phyloP scores from a whole-genome alignment of 208 protist genomes.

The Phytomonas sp. region DNA sequence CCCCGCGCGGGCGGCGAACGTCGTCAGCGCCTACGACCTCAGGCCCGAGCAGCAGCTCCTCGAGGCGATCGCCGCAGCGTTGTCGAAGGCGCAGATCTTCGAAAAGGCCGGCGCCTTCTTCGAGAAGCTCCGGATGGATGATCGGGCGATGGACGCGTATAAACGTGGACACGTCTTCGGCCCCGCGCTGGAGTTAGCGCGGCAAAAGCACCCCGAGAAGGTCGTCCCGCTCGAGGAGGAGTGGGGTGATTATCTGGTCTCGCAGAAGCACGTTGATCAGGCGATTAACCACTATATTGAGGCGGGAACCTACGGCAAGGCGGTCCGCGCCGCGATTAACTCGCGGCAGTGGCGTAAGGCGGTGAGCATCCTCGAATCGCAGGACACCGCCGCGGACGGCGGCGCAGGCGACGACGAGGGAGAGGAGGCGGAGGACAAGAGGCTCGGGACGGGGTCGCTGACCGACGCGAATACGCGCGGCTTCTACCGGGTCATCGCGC shows the following conservation, averaged over 20 bases:
- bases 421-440: slow-evolving; percentile 11
- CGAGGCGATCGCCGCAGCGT: slow-evolving; percentile 90
- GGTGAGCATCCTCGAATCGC: slow-evolving; percentile 72
- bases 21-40: slow-evolving; percentile 82
- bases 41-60: slow-evolving; percentile 86
- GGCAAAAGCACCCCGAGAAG: slow-evolving; percentile 27
- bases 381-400: slow-evolving; percentile 34
- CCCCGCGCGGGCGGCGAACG: slow-evolving; percentile 87
- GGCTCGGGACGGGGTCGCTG: background rate
- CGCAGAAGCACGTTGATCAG: slow-evolving; percentile 92
- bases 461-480: slow-evolving; percentile 34
- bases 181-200: slow-evolving; percentile 92
- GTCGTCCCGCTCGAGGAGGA: slow-evolving; percentile 88
- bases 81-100: slow-evolving; percentile 91
- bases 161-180: slow-evolving; percentile 89
- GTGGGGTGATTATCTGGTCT: slow-evolving; percentile 96
- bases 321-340: slow-evolving; percentile 93
- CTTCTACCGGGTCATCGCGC: slow-evolving; percentile 90
- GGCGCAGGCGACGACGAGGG: slow-evolving; percentile 17
- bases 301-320: slow-evolving; percentile 90
- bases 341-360: slow-evolving; percentile 93
- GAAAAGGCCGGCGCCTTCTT: slow-evolving; percentile 95
- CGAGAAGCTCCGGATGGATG: slow-evolving; percentile 89
- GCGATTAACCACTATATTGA: slow-evolving; percentile 97
- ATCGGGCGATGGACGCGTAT: slow-evolving; percentile 94